Conservation (phyloP, 2,329 filamentous ascomycete genomes). For the Stagonosporopsis tanaceti region DNA sequence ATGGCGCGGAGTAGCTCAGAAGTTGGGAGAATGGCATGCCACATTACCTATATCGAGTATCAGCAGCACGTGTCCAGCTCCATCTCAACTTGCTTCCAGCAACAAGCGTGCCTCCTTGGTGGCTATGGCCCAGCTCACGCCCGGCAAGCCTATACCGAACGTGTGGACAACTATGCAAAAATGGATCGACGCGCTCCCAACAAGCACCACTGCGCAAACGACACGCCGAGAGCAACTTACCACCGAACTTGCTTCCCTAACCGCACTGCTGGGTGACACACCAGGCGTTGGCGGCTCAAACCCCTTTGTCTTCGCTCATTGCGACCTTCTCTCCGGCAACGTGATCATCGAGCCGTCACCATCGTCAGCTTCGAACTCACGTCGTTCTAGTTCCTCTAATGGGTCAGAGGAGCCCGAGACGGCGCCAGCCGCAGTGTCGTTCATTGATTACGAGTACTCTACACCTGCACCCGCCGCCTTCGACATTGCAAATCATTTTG, state of each 20-base stretch:
- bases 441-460: conserved; percentile 99
- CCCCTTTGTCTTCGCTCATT: conserved; percentile 90
- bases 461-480: conserved; percentile 94
- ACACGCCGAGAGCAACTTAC: conserved; percentile 74
- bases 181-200: conserved; percentile 89
- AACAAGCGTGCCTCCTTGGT: conserved; percentile 49
- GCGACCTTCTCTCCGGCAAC: conserved; percentile 94
- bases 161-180: conserved; percentile 96
- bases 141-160: conserved; percentile 79
- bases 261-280: conserved; percentile 75
- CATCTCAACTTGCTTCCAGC: conserved; percentile 39
- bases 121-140: conserved; percentile 56
- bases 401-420: conserved; percentile 41
- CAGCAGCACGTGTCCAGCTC: conserved; percentile 50
- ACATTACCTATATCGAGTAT: conserved; percentile 64
- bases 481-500: conserved; percentile 97
- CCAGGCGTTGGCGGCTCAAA: conserved; percentile 74
- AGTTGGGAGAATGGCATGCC: conserved; percentile 94
- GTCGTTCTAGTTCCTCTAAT: conserved; percentile 44
- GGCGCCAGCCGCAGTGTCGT: conserved; percentile 55
- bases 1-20: conserved; percentile 82
- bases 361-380: conserved; percentile 45
- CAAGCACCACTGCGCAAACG: conserved; percentile 72
- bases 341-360: conserved; percentile 78
- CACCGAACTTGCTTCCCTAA: conserved; percentile 74